Evolutionary conservation across 257 asterid species (phyloP).

Genomic region (Dorcoceras hygrometricum): DNA sequence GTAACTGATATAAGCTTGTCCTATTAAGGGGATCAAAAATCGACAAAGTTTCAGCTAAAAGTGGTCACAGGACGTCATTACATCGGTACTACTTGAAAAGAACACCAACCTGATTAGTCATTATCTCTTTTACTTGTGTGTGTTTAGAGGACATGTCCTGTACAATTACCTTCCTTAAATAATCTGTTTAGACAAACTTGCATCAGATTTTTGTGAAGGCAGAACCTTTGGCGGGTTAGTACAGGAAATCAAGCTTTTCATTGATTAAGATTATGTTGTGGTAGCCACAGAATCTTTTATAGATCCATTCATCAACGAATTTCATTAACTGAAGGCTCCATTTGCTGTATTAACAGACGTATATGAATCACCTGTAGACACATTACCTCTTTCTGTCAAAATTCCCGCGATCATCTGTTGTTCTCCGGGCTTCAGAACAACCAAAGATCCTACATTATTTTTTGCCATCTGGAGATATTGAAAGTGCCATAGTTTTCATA

Average conservation of each 20-base stretch:
- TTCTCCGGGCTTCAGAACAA: conserved; percentile 69
- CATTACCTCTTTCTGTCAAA: conserved; percentile 72
- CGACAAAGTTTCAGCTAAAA: conserved; percentile 17
- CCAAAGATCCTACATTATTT: conserved; percentile 78
- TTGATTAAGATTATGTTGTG: not conserved
- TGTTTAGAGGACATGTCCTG: conserved; percentile 69
- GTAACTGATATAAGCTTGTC: conserved; percentile 57
- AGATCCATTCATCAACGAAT: not conserved
- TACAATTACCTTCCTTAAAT: conserved; percentile 57
- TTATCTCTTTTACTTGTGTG: conserved; percentile 72
- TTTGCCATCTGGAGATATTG: conserved; percentile 57
- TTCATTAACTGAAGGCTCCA: too few species aligned
- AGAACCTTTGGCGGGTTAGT: not conserved
- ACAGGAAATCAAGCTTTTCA: not conserved
- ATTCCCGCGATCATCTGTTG: conserved; percentile 66
- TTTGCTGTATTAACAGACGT: not conserved
- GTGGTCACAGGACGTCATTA: not conserved
- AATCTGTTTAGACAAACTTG: conserved; percentile 41
- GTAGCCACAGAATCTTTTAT: not conserved
- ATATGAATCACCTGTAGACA: not conserved
- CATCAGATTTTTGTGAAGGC: not conserved
- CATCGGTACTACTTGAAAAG: not conserved
- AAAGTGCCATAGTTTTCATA: not conserved
- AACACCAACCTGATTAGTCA: conserved; percentile 61
- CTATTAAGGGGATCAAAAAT: conserved; percentile 27